A percentile compares a stretch with the other conserved stretches of the same genome.
Evolutionary conservation across 345 rosid genomes (phyloP).

Genomic region (Citrus sinensis): DVS_A1.0 CM039166.1:18453501-18454000

Average conservation of each 20-base stretch:
- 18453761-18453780: neutral
- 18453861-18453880: too few species aligned
- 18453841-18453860: too few species aligned
- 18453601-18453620: neutral
- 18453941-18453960: too few species aligned
- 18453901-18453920: too few species aligned
- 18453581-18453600: neutral
- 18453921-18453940: too few species aligned
- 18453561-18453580: neutral
- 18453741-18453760: too few species aligned
- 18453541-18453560: neutral
- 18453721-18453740: neutral
- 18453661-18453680: neutral
- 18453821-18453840: too few species aligned
- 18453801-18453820: neutral
- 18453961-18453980: too few species aligned
- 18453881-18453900: too few species aligned
- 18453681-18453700: neutral
- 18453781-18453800: too few species aligned
- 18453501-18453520: too few species aligned
- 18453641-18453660: neutral
- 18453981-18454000: too few species aligned
- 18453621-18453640: neutral
- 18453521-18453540: neutral
- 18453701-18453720: neutral